Base-by-base conservation (phyloP, 495 filamentous ascomycete species). In the Apiosordaria backusii region DNA sequence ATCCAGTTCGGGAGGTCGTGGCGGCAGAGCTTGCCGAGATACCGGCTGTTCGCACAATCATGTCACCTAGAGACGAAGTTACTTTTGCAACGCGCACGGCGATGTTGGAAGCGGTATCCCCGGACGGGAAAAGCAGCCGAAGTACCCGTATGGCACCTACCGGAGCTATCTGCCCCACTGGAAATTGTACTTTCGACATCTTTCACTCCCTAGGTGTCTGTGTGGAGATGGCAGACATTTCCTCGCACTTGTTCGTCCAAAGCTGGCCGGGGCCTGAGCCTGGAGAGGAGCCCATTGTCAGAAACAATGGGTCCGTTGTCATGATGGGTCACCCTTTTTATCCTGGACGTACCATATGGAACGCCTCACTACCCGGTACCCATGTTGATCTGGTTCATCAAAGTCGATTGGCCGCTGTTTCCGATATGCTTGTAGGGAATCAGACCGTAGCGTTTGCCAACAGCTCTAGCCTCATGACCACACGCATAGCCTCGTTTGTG, bases 1-100 rank as follows among this genome's bases (percentile, higher is more conserved):
- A 63, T 22, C 65, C 65, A 23, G 29, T 24, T 9, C 54, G 52
- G 7, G 52, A 50, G 6, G 60, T 63, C 16, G n/a, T 19, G 22
- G n/a, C 18, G 6, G n/a, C 18, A 0, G 52, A 23, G 18, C n/a
- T 19, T 19, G 52, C 52, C 5, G n/a, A 55, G 6, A 15, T 55
- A 5, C 18, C 52, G 16, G 52, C n/a, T 6, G n/a, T 55, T 19
- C 52, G 52, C 22, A n/a, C 18, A 7, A 5, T 55, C 22, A 23
- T 55, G 52, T 23, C 18, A 5, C 18, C 52, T 5, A 55, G 18
- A 55, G 52, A 55, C 18, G 52, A 55, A n/a, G 52, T 23, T 5
- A 23, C 52, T 5, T 55, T 55, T 55, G 52, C 52, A 5, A 19
- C 52, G n/a, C 22, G n/a, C 22, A 55, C 18, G 5, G 52, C n/a